Base-by-base conservation (phyloP, 345 rosid species). In the Ceriops tagal region DNA sequence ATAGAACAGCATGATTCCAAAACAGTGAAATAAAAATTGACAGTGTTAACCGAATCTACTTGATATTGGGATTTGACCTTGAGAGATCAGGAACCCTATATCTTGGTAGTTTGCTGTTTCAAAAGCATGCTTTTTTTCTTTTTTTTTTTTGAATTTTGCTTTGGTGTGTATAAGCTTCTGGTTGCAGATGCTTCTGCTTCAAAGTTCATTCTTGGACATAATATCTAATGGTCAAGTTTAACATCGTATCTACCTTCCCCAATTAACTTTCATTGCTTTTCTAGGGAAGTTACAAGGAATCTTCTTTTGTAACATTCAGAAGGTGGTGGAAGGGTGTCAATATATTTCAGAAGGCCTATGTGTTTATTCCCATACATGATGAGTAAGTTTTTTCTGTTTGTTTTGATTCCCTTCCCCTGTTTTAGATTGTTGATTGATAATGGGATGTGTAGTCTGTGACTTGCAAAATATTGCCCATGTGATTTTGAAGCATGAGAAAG, bases 241-340 rank as follows among this genome's bases (percentile, higher is more conserved):
- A 11, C 35, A 24, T 63, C 43, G 13, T 43, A 5, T 46, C 20
- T 37, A 39, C 30, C 52, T 28, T 15, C 47, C 30, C 59, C 52
- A 27, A 5, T 26, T 53, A 24, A 53, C 35, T n/a, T 28, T 2
- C 46, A 37, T 62, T 31, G 26, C 60, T 37, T 67, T 19, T 72
- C 21, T 28, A 77, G 80, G 77, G 73, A 8, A 64, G 58, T 57
- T 86, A 83, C 83, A 88, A 85, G 75, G 87, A 81, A 71, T 73
- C 88, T 52, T 72, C 63, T 74, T 92, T 90, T 82, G 68, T 76
- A 57, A 95, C 80, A 86, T 87, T 92, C 81, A 82, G 99, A 82
- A 92, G 96, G 77, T 95, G 99, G 99, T 95, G 96, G 99, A 90
- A 81, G 80, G 97, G 93, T 66, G 83, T 84, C 69, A 84, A 89